Base-by-base conservation (phyloP, 805 yeast genomes). In the Aciculoconidium aculeatum region DNA sequence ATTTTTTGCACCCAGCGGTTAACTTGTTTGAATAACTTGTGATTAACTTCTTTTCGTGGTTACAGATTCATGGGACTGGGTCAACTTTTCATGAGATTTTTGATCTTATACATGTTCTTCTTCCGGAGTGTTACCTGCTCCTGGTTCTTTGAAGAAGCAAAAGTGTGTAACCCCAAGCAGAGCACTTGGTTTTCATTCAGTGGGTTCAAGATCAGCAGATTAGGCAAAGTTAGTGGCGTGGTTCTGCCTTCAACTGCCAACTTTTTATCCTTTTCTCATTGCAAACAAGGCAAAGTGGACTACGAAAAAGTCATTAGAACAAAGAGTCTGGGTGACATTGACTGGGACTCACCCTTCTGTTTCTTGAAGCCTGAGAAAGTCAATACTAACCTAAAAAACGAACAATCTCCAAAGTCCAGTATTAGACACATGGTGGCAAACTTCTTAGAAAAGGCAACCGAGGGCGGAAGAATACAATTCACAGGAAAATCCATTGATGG, bases 121-220 rank as follows among this genome's bases (percentile, higher is more conserved):
- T 20, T 12, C 12, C 22, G 22, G 10, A 20, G n/a, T 11, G 28
- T 13, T 17, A 6, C 15, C 14, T 26, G 11, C 7, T 15, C 27
- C 17, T 49, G 55, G 55, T 39, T 47, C 15, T 38, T 42, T 15
- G 42, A 34, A 30, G 53, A 44, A 27, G 57, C 49, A 35, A 56
- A 42, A 31, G 40, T 45, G 2, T 67, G 73, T 42, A 58, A 61
- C 32, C 53, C 62, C 10, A 15, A 35, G n/a, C 45, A 47, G 13
- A 19, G n/a, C 11, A 37, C 33, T n/a, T 6, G 39, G 5, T 29
- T 53, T 8, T 65, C 70, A 1, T 78, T 67, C 40, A 61, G 77
- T 1, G 86, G 86, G 0, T 72, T 75, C 41, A 69, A 70, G 32
- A 52, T 77, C 2, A 67, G 67, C 28, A 58, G 78, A 28, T 65